A percentile compares a stretch with the other conserved stretches of the same genome.
Evolutionary conservation across 2,329 filamentous ascomycete genomes (phyloP).

Genomic region (Epichloe hybrida): DNA sequence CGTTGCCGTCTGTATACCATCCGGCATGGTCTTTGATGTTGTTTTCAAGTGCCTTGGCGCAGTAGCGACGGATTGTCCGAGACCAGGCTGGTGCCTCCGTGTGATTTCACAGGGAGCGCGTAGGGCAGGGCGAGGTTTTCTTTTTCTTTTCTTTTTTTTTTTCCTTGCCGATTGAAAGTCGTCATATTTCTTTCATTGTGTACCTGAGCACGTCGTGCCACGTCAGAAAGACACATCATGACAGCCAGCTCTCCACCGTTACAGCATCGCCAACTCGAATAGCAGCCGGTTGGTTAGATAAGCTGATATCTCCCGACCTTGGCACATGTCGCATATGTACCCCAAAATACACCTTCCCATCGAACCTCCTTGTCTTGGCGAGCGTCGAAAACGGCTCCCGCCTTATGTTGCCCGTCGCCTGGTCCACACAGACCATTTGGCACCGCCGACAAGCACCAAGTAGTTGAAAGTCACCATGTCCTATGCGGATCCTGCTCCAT

Average conservation of each 20-base stretch:
- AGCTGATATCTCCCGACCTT: slow-evolving; percentile 1
- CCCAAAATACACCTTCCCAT: slow-evolving; percentile 82
- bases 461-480: slow-evolving; percentile 50
- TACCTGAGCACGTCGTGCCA: too few species aligned
- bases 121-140: too few species aligned
- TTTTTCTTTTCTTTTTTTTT: too few species aligned
- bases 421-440: slow-evolving; percentile 93
- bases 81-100: too few species aligned
- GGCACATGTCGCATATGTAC: slow-evolving; percentile 54
- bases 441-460: slow-evolving; percentile 78
- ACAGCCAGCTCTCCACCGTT: slow-evolving; percentile 9
- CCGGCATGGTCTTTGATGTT: too few species aligned
- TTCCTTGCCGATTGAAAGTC: too few species aligned
- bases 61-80: too few species aligned
- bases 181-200: too few species aligned
- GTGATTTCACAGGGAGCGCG: too few species aligned
- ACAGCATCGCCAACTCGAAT: slow-evolving; percentile 37
- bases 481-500: slow-evolving; percentile 59
- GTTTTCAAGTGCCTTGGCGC: too few species aligned
- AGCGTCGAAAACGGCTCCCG: slow-evolving; percentile 83
- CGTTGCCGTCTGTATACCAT: too few species aligned
- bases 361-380: slow-evolving; percentile 70
- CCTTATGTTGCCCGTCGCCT: slow-evolving; percentile 61
- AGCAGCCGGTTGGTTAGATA: slow-evolving; percentile 19
- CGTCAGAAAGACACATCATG: background rate